Percentiles rank a stretch among this genome's conserved stretches.
phyloP scores from a whole-genome alignment of 306 rosid genomes.

The Casuarina cunninghamiana region DNA sequence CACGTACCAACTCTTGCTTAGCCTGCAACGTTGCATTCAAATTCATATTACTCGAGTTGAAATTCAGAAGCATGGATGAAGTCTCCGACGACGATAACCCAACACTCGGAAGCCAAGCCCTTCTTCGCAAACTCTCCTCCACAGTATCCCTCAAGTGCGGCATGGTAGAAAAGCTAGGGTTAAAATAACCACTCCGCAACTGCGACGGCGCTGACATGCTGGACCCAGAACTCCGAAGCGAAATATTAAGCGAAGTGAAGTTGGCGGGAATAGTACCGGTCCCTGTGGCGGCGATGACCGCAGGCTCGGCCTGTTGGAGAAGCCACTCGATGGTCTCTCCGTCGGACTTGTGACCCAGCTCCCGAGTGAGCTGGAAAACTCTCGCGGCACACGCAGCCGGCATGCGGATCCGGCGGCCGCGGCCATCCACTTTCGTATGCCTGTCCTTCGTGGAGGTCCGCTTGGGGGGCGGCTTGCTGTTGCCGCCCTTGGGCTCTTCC shows the following conservation, averaged over 20 bases:
- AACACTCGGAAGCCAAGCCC: conserved; percentile 36
- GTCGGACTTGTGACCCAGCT: conserved; percentile 89
- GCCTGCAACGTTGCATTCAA: conserved; percentile 39
- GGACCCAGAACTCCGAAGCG: conserved; percentile 94
- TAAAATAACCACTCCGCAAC: conserved; percentile 54
- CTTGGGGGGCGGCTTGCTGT: conserved; percentile 53
- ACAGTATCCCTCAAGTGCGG: conserved; percentile 44
- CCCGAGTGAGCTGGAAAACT: conserved; percentile 87
- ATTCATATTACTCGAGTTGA: conserved; percentile 46
- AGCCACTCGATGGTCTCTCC: conserved; percentile 98
- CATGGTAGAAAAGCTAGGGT: conserved; percentile 38
- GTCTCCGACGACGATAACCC: conserved; percentile 42
- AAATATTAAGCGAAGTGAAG: conserved; percentile 86
- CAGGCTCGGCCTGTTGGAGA: conserved; percentile 87
- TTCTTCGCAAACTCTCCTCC: conserved; percentile 51
- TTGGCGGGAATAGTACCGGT: conserved; percentile 95
- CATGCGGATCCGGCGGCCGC: conserved; percentile 99
- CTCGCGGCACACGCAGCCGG: conserved; percentile 95
- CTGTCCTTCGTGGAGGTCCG: conserved; percentile 77
- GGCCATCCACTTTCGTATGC: conserved; percentile 92
- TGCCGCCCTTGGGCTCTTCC: conserved; percentile 33
- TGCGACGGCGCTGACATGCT: conserved; percentile 85
- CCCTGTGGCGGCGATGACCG: conserved; percentile 93
- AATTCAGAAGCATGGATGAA: conserved; percentile 57
- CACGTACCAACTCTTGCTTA: conserved; percentile 49